A percentile compares a stretch with the other conserved stretches of the same genome.
Evolutionary conservation across 371 early-diverging fungal species (phyloP).

Genomic region (Apophysomyces sp.): DNA sequence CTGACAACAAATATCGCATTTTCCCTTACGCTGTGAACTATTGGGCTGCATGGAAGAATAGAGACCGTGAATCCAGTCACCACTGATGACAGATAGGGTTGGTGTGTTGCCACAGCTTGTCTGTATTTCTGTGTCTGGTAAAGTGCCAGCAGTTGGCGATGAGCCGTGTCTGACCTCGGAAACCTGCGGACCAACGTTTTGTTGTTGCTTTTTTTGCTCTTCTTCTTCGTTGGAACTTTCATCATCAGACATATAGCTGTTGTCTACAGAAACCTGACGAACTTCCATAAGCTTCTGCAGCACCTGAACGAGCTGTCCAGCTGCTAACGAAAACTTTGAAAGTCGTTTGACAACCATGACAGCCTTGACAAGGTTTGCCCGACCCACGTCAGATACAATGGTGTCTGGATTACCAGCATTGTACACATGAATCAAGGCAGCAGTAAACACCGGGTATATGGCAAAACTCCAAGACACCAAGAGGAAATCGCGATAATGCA

Average conservation of each 20-base stretch:
- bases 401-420: conserved; percentile 32
- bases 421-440: conserved; percentile 41
- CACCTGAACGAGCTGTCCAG: conserved; percentile 16
- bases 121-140: not conserved
- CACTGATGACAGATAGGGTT: conserved; percentile 22
- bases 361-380: conserved; percentile 24
- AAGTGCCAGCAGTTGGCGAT: not conserved
- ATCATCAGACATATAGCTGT: conserved; percentile 3
- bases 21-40: conserved; percentile 15
- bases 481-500: conserved; percentile 51
- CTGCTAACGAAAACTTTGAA: conserved; percentile 24
- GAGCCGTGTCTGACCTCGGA: conserved; percentile 7
- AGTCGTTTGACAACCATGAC: conserved; percentile 30
- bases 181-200: not conserved
- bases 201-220: conserved; percentile 1
- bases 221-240: conserved; percentile 4
- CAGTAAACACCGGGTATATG: conserved; percentile 51
- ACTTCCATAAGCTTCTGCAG: conserved; percentile 9
- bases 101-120: conserved; percentile 22
- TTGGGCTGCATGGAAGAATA: conserved; percentile 24
- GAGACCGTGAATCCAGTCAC: conserved; percentile 45
- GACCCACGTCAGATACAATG: conserved; percentile 33
- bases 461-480: conserved; percentile 51
- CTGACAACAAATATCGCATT: too few species aligned
- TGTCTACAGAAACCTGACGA: conserved; percentile 25